A percentile compares a stretch with the other conserved stretches of the same genome.
phyloP scores from a whole-genome alignment of 2,329 filamentous ascomycete species.

The Diplocarpon mali region DNA sequence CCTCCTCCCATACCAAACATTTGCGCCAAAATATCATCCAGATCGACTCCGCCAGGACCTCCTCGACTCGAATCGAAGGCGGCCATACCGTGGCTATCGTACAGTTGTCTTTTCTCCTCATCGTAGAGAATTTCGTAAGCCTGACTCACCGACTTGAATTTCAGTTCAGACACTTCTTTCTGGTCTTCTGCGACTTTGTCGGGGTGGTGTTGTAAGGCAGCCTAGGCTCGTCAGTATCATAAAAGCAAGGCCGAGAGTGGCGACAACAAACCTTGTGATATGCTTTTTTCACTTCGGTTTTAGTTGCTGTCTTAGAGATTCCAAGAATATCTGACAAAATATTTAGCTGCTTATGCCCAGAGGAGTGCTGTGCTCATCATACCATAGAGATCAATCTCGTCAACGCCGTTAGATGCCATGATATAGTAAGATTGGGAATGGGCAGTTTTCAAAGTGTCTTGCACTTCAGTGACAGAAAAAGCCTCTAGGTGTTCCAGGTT shows the following conservation, averaged over 20 bases:
- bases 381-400: constrained; percentile 52
- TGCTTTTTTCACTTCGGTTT: constrained; percentile 84
- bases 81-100: constrained; percentile 91
- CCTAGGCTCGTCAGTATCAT: constrained; percentile 37
- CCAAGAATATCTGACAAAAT: constrained; percentile 59
- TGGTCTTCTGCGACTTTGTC: constrained; percentile 89
- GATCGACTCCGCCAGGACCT: constrained; percentile 57
- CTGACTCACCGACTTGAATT: constrained; percentile 86
- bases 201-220: constrained; percentile 79
- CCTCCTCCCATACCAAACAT: constrained; percentile 70
- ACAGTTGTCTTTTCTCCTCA: constrained; percentile 83
- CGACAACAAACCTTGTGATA: constrained; percentile 68
- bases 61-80: constrained; percentile 74
- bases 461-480: background rate
- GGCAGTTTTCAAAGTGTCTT: background rate
- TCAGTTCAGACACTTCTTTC: constrained; percentile 74
- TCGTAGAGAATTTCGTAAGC: constrained; percentile 97
- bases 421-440: constrained; percentile 5
- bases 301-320: constrained; percentile 58
- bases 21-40: constrained; percentile 86
- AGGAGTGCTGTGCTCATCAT: constrained; percentile 18
- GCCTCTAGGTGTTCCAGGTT: too few relatives aligned
- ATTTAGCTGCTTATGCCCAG: background rate
- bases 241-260: constrained; percentile 7
- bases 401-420: constrained; percentile 25